Evolutionary conservation across 1,284 basidiomycete genomes (phyloP), one percentile per base, ranked within the genome.

Genomic region (Cutaneotrichosporon dermatis): DNA sequence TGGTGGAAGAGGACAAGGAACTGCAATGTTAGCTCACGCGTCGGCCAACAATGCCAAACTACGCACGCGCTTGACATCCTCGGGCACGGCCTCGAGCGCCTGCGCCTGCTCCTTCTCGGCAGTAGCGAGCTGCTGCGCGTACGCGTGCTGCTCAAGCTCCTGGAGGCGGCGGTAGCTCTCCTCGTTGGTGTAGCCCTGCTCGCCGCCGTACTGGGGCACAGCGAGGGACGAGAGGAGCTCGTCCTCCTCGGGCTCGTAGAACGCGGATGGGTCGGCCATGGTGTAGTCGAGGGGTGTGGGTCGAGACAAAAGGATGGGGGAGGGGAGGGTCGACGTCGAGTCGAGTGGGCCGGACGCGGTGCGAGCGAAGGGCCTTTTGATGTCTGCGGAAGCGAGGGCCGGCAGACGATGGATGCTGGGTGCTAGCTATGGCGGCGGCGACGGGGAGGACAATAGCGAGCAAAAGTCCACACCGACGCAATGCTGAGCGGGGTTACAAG

Each of bases 1-100:
- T 92, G 86, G 73, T 93, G 89, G 79, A 94, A 94, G 67, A 90
- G 88, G 2, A 92, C 86, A 69, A 94, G 88, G 79, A 94, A 94
- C 89, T 92, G 61, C 12, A 15, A 25, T 25, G 25, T 25, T 25
- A 25, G 25, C 25, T 25, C 25, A 25, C 25, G 25, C 25, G 25
- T 25, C 25, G 25, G 25, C 25, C 25, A 25, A 25, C 25, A 25
- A 25, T 25, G 25, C 25, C 25, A 25, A 25, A 39, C 50, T n/a
- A 72, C 72, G 62, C 63, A 76, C 73, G 65, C 72, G 68, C 69
- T 76, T 78, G 54, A 78, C 77, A 63, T 78, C 77, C 62, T 76
- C 74, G 3, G 76, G 77, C 4, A 79, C 72, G 52, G 65, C 59
- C 60, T 76, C 75, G 53, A 79, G 66, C 42, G 71, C 69, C 34